Evolutionary conservation across 73 alveolate species (phyloP).

Genomic region (Paramecium biaurelia): DNA sequence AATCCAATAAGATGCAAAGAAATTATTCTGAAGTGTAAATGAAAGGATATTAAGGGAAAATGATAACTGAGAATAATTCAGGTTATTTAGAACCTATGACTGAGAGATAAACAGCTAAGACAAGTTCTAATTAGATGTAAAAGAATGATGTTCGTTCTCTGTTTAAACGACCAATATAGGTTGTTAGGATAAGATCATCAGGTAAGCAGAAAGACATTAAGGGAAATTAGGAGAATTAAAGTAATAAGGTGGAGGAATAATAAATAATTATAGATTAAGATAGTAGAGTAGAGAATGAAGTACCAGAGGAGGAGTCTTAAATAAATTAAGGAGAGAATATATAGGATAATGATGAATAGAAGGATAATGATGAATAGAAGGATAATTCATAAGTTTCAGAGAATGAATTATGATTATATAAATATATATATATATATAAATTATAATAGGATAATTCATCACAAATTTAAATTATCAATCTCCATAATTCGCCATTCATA

Average conservation of each 20-base stretch:
- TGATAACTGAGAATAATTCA: background rate
- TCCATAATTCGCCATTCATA: slow-evolving; percentile 21
- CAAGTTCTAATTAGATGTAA: background rate
- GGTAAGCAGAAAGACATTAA: too few species aligned
- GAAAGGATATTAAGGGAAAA: background rate
- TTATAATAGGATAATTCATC: background rate
- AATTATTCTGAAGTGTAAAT: background rate
- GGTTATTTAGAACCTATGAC: background rate
- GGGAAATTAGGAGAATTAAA: background rate
- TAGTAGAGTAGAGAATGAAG: background rate
- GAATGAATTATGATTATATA: background rate
- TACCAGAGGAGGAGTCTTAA: background rate
- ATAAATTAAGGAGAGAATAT: background rate
- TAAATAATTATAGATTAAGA: background rate
- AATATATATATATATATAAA: background rate
- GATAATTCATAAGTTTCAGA: background rate
- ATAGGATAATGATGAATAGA: background rate
- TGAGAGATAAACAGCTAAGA: background rate
- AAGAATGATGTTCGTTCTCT: background rate
- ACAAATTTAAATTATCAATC: background rate
- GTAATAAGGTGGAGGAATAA: background rate
- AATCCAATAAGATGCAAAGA: background rate
- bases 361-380: background rate
- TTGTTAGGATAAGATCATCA: background rate
- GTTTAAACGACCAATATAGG: background rate